These are phyloP conservation scores for Scorias spongiosa DNA, from an alignment of 2,329 filamentous ascomycete genomes.

Conservation along the genomic window DNA sequence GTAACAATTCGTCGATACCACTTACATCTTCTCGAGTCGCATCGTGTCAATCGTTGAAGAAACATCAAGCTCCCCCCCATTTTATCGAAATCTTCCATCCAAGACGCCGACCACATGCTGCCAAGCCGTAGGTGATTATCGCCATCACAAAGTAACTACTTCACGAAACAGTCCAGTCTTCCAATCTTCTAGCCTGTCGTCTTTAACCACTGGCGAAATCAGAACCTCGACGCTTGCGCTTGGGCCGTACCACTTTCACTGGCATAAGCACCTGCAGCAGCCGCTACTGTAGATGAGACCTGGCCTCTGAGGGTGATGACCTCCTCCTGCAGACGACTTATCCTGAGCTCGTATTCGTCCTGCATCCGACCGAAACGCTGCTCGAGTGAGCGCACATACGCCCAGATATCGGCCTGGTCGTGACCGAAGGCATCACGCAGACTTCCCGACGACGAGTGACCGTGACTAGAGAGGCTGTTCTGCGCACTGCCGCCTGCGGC, in stretches of 20 bases:
- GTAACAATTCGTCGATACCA: too few relatives aligned
- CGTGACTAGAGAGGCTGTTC: constrained; percentile 35
- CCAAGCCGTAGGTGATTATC: too few relatives aligned
- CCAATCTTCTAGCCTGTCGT: too few relatives aligned
- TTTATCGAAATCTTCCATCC: too few relatives aligned
- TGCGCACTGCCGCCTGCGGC: constrained; percentile 7
- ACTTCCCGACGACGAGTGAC: constrained; percentile 40
- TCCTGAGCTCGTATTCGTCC: constrained; percentile 32
- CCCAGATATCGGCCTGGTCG: constrained; percentile 41
- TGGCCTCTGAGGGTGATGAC: constrained; percentile 21
- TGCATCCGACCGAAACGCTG: constrained; percentile 31
- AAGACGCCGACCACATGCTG: too few relatives aligned
- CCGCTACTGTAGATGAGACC: constrained; percentile 3
- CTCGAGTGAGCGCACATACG: constrained; percentile 57
- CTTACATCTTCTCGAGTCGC: too few relatives aligned
- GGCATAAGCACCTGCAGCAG: not conserved
- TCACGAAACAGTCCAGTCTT: too few relatives aligned
- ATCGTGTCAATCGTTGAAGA: too few relatives aligned
- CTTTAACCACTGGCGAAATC: too few relatives aligned
- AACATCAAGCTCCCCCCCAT: too few relatives aligned
- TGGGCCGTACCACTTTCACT: not conserved
- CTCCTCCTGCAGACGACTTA: constrained; percentile 29
- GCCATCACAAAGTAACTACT: too few relatives aligned
- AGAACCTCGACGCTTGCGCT: not conserved
- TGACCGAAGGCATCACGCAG: constrained; percentile 51